phyloP scores from a whole-genome alignment of 352 stramenopile genomes.

The Saprolegnia parasitica region DNA sequence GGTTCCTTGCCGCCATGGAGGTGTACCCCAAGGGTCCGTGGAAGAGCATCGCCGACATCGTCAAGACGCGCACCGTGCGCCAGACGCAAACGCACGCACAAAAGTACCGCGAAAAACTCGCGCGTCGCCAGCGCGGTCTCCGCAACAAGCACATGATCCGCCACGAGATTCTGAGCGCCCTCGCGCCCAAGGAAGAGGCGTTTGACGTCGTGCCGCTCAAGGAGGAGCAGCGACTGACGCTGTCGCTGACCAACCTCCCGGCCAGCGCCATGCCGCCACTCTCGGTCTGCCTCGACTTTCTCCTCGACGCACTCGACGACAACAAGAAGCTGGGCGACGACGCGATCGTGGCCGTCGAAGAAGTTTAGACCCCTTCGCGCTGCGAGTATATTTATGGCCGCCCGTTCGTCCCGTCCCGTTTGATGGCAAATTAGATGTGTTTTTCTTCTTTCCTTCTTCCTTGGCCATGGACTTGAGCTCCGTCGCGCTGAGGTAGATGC shows the following conservation, averaged over 20 bases:
- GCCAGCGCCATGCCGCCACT: conserved; percentile 41
- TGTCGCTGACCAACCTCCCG: conserved; percentile 7
- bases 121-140: conserved; percentile 48
- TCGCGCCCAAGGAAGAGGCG: conserved; percentile 14
- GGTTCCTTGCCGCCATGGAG: conserved; percentile 7
- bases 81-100: conserved; percentile 60
- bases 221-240: conserved; percentile 1
- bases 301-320: conserved; percentile 38
- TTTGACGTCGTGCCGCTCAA: conserved; percentile 16
- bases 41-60: conserved; percentile 32
- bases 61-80: conserved; percentile 41
- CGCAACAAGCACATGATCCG: conserved; percentile 50
- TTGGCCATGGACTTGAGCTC: background rate
- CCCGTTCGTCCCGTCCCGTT: too few species aligned
- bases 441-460: background rate
- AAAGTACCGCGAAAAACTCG: conserved; percentile 74
- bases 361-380: background rate
- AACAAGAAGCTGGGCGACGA: background rate
- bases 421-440: background rate
- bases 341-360: background rate
- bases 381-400: conserved; percentile 4
- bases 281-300: conserved; percentile 76
- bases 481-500: too few species aligned
- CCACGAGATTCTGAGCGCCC: conserved; percentile 2
- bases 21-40: conserved; percentile 38